Evolutionary conservation across 1,284 basidiomycete genomes (phyloP), one percentile per base, ranked within the genome.

Genomic region (Pulchroboletus neoregius): DNA sequence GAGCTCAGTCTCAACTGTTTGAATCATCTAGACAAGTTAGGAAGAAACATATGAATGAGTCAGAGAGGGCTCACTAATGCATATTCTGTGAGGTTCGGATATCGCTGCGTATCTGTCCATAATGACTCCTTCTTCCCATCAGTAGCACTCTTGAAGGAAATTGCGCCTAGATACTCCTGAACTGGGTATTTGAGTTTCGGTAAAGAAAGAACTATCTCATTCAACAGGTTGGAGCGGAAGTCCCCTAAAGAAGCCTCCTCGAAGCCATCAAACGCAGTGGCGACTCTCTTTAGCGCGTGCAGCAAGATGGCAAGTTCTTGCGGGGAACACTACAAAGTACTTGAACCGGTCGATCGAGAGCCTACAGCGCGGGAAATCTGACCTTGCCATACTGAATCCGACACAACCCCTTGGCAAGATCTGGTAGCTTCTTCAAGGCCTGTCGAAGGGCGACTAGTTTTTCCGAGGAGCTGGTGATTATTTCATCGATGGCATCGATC

Each of bases 331-430:
- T 91, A 53, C 9, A 20, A 37, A 28, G 13, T 15, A 43, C 44
- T 16, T 47, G 16, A 38, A 22, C 6, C 12, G 13, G 2, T 41
- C 27, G 43, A 26, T 31, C 18, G 26, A 42, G n/a, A 13, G 12
- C 7, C n/a, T 26, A 33, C 18, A 10, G 7, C 42, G 16, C 20
- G 31, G 18, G 28, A 39, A 36, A 52, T n/a, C 69, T 43, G 46
- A 87, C 88, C 68, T 93, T 89, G 39, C 88, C 87, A 58, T 96
- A 95, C 58, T 94, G 91, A 40, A 98, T 87, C 24, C 92, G 74
- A 48, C 87, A 90, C 11, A 98, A 70, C 0, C 95, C 95, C 56
- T 83, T 86, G 1, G 91, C 87, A 31, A 99, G 79, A 63, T 99
- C 94, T 0, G 94, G 94, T 22, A 95, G 72, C 39, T 80, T 80